Evolutionary conservation across 495 filamentous ascomycete species (phyloP).

Genomic region (Tuber melanosporum): DNA sequence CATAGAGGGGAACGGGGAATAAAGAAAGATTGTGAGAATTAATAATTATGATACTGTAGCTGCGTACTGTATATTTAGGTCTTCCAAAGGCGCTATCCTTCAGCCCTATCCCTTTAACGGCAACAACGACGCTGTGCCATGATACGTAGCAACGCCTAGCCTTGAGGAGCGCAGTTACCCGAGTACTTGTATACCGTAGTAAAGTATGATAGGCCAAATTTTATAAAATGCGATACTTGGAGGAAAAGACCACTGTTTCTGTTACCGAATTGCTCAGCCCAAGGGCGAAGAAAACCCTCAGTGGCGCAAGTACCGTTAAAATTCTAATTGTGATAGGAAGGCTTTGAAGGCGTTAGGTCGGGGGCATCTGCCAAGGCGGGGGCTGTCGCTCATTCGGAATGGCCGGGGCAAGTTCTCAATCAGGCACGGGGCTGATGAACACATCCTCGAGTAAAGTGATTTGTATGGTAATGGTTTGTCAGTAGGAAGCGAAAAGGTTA

Average conservation of each 20-base stretch:
- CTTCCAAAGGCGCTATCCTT: not conserved
- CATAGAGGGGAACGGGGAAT: not conserved
- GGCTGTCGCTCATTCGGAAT: not conserved
- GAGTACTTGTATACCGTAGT: not conserved
- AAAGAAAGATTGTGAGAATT: not conserved
- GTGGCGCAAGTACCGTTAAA: not conserved
- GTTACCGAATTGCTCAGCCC: not conserved
- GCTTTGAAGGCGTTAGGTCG: not conserved
- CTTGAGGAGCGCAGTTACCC: not conserved
- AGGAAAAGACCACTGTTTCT: not conserved
- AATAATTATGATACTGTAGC: not conserved
- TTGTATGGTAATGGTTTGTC: not conserved
- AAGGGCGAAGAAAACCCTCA: not conserved
- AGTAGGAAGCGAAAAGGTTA: not conserved
- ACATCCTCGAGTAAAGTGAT: not conserved
- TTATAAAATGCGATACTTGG: not conserved
- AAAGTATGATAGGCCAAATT: not conserved
- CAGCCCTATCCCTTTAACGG: not conserved
- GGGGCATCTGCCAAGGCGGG: not conserved
- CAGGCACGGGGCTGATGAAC: not conserved
- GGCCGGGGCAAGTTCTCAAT: not conserved
- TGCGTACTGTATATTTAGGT: not conserved
- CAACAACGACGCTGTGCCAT: not conserved
- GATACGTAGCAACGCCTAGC: not conserved
- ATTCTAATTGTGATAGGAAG: not conserved